Percentiles rank a stretch among this genome's conserved stretches.
Conservation (phyloP, 2,329 filamentous ascomycete genomes). For the Fusarium sp. region DNA sequence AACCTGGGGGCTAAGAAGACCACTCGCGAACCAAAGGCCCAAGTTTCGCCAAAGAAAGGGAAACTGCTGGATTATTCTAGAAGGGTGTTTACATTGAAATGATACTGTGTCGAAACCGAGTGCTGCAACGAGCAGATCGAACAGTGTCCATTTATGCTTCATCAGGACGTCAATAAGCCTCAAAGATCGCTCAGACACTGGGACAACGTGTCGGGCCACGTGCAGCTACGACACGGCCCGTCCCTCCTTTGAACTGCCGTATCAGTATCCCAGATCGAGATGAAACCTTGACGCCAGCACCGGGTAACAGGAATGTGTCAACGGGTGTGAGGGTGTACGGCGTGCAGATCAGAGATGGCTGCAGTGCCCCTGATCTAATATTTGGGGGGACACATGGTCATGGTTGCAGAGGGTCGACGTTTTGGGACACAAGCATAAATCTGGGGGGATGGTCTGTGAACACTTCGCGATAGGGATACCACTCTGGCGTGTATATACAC, state of each 20-base stretch:
- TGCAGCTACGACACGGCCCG: neutral
- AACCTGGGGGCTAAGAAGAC: too few relatives aligned
- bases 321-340: neutral
- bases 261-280: rapidly evolving
- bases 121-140: too few relatives aligned
- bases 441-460: constrained; percentile 1
- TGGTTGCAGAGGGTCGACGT: neutral
- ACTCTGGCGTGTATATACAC: constrained; percentile 29
- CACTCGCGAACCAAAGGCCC: too few relatives aligned
- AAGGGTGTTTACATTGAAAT: too few relatives aligned
- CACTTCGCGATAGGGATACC: constrained; percentile 19
- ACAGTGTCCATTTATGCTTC: too few relatives aligned
- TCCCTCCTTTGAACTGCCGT: neutral
- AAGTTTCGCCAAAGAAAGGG: too few relatives aligned
- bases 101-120: too few relatives aligned
- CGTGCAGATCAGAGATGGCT: neutral
- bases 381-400: neutral
- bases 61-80: too few relatives aligned
- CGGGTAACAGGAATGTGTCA: neutral
- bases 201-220: neutral
- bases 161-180: too few relatives aligned
- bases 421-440: constrained; percentile 11
- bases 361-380: neutral
- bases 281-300: neutral
- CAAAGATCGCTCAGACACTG: neutral